Evolutionary conservation across 2,329 filamentous ascomycete genomes (phyloP).

Genomic region (Alternaria arborescens): DNA sequence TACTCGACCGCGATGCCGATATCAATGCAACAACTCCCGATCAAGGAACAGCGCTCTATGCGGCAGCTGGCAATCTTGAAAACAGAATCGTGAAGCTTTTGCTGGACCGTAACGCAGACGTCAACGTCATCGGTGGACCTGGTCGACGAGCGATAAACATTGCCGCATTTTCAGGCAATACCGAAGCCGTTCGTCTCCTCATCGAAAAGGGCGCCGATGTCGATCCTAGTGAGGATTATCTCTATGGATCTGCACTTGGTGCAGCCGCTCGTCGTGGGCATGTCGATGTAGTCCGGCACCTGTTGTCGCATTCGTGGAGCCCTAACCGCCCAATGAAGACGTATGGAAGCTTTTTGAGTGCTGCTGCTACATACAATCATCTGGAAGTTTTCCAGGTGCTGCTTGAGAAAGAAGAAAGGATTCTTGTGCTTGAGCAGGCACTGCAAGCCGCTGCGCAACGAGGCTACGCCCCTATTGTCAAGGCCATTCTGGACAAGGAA

Average conservation of each 20-base stretch:
- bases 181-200: conserved; percentile 25
- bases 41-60: conserved; percentile 29
- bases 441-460: conserved; percentile 29
- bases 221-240: conserved; percentile 33
- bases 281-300: conserved; percentile 25
- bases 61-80: conserved; percentile 20
- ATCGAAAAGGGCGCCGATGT: conserved; percentile 29
- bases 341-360: conserved; percentile 29
- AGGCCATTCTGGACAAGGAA: conserved; percentile 24
- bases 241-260: conserved; percentile 30
- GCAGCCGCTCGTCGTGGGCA: conserved; percentile 30
- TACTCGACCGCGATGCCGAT: conserved; percentile 26
- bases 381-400: conserved; percentile 27
- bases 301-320: conserved; percentile 30
- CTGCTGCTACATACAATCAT: conserved; percentile 36
- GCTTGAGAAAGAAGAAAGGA: conserved; percentile 25
- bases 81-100: conserved; percentile 20
- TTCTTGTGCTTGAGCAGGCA: conserved; percentile 31
- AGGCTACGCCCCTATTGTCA: conserved; percentile 26
- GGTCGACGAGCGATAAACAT: conserved; percentile 27
- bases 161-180: conserved; percentile 29
- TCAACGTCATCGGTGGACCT: conserved; percentile 25
- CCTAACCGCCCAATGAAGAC: conserved; percentile 27
- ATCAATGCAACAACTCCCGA: conserved; percentile 18
- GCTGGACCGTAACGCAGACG: conserved; percentile 22